Evolutionary conservation across 148 eudicot genomes (phyloP).

Genomic region (Persicaria maculosa): DNA sequence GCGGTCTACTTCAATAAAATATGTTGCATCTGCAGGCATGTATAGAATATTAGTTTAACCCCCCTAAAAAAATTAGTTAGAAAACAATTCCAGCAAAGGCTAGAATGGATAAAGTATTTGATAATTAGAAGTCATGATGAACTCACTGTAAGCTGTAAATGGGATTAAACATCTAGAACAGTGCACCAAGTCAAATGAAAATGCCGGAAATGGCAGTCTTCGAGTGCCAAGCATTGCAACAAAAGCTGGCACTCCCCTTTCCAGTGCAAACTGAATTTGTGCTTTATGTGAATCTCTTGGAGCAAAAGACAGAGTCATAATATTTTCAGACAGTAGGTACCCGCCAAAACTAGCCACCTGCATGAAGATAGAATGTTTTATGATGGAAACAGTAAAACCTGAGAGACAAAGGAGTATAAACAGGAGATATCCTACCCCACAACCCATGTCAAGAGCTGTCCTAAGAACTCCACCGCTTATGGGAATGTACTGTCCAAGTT

Average conservation of each 20-base stretch:
- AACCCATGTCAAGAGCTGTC: slow-evolving; percentile 99
- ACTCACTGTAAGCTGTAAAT: slow-evolving; percentile 94
- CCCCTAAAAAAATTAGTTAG: neutral
- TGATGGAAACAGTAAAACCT: neutral
- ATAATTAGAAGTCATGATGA: neutral
- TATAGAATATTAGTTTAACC: too few species aligned
- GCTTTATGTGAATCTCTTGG: slow-evolving; percentile 99
- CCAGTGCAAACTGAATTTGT: slow-evolving; percentile 95
- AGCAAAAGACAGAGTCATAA: slow-evolving; percentile 85
- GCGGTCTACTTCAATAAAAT: slow-evolving; percentile 91
- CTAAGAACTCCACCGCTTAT: slow-evolving; percentile 76
- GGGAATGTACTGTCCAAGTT: slow-evolving; percentile 89
- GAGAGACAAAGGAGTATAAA: slow-evolving; percentile 3
- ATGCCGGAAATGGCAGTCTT: slow-evolving; percentile 94
- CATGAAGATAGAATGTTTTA: slow-evolving; percentile 1
- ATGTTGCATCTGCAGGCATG: slow-evolving; percentile 69
- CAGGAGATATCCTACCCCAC: slow-evolving; percentile 60
- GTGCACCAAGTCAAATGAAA: slow-evolving; percentile 92
- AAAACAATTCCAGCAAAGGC: neutral
- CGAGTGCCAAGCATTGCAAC: slow-evolving; percentile 99
- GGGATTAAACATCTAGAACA: slow-evolving; percentile 99
- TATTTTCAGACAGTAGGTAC: slow-evolving; percentile 64
- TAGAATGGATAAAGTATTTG: neutral
- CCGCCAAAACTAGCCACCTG: slow-evolving; percentile 99
- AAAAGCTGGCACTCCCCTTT: slow-evolving; percentile 96